These are phyloP conservation scores for Aspergillus vadensis DNA, from an alignment of 2,329 filamentous ascomycete genomes.

Conservation along the genomic window DNA sequence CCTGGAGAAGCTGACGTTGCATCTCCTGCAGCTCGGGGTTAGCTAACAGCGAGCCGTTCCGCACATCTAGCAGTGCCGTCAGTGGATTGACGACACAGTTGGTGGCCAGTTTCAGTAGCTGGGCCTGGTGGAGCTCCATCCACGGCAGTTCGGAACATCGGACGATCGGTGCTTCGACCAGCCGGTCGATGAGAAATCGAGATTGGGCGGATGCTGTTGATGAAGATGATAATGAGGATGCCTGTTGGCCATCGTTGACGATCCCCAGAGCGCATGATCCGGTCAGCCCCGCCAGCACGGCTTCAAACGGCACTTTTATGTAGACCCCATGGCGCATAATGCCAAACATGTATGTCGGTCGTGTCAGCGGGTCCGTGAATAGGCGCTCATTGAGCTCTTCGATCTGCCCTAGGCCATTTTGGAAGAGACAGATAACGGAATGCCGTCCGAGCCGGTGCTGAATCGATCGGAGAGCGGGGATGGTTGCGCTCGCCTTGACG, in stretches of 20 bases:
- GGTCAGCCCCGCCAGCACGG: background rate
- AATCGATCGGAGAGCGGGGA: slow-evolving; percentile 7
- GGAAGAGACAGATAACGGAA: slow-evolving; percentile 7
- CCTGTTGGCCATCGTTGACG: background rate
- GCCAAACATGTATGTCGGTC: slow-evolving; percentile 5
- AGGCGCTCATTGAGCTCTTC: slow-evolving; percentile 1
- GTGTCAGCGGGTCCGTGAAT: slow-evolving; percentile 2
- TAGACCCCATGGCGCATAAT: slow-evolving; percentile 9
- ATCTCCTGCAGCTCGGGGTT: background rate
- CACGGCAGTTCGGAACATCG: background rate
- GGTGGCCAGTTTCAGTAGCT: slow-evolving; percentile 6
- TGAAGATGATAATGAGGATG: too few species aligned
- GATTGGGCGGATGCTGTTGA: background rate
- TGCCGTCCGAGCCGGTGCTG: slow-evolving; percentile 9
- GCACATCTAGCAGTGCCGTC: slow-evolving; percentile 8
- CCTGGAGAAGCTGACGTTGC: slow-evolving; percentile 3
- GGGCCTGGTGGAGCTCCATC: slow-evolving; percentile 2
- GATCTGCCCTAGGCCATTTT: slow-evolving; percentile 8
- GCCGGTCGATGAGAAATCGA: background rate
- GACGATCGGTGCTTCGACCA: background rate
- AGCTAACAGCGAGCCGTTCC: background rate
- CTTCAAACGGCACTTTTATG: slow-evolving; percentile 2
- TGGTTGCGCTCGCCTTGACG: slow-evolving; percentile 6
- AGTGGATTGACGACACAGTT: slow-evolving; percentile 10
- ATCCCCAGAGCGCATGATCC: slow-evolving; percentile 3